phyloP scores from a whole-genome alignment of 805 yeast genomes.

The Starmerella geochares region DNA sequence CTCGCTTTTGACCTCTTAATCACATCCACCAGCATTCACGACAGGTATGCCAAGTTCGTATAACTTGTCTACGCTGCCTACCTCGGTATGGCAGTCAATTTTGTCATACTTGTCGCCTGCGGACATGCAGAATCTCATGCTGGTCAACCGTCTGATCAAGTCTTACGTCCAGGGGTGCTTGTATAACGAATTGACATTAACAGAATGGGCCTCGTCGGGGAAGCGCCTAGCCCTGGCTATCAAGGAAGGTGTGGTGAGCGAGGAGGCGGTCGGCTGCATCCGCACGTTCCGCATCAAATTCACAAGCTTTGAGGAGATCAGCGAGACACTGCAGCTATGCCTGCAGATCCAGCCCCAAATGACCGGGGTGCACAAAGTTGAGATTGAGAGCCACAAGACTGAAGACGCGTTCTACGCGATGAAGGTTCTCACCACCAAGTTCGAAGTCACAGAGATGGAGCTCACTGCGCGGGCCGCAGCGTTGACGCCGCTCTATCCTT shows the following conservation, averaged over 20 bases:
- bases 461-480: conserved; percentile 14
- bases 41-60: not conserved
- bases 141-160: conserved; percentile 14
- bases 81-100: conserved; percentile 16
- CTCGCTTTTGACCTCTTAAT: not conserved
- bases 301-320: conserved; percentile 18
- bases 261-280: conserved; percentile 14
- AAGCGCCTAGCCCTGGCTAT: conserved; percentile 22
- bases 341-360: conserved; percentile 15
- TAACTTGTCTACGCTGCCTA: conserved; percentile 4
- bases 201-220: conserved; percentile 24
- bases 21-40: not conserved
- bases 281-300: conserved; percentile 17
- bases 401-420: conserved; percentile 19
- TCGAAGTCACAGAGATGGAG: not conserved
- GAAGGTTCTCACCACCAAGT: conserved; percentile 6
- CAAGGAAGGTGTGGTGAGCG: conserved; percentile 14
- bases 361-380: conserved; percentile 10
- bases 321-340: conserved; percentile 16
- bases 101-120: conserved; percentile 11
- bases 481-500: not conserved
- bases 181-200: conserved; percentile 19
- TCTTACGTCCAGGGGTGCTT: conserved; percentile 14
- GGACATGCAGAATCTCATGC: conserved; percentile 17
- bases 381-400: conserved; percentile 13